A percentile compares a stretch with the other conserved stretches of the same genome.
phyloP scores from a whole-genome alignment of 345 rosid genomes.

The Geranium rotundifolium region DNA sequence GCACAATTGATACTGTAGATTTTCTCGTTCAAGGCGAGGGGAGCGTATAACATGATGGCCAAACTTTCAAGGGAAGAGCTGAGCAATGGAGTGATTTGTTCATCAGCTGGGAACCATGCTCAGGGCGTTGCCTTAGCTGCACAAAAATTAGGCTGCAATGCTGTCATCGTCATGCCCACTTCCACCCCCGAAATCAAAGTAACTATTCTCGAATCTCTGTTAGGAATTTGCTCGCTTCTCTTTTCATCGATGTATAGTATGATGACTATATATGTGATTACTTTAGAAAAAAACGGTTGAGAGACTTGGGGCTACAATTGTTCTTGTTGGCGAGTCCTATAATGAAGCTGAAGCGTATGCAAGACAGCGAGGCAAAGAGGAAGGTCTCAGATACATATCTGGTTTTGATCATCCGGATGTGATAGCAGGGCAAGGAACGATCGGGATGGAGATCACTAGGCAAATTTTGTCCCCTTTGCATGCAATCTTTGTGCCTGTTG shows the following conservation, averaged over 20 bases:
- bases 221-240: neutral
- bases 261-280: conserved; percentile 1
- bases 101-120: conserved; percentile 99
- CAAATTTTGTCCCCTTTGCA: conserved; percentile 63
- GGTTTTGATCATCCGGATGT: conserved; percentile 97
- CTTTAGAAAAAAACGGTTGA: conserved; percentile 77
- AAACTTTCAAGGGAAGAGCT: conserved; percentile 56
- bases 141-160: conserved; percentile 50
- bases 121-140: conserved; percentile 98
- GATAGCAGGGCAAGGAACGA: conserved; percentile 88
- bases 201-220: neutral
- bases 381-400: conserved; percentile 64
- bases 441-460: conserved; percentile 90
- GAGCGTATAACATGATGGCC: conserved; percentile 97
- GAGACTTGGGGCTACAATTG: conserved; percentile 71
- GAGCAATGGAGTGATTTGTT: conserved; percentile 76
- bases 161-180: conserved; percentile 79
- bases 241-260: conserved; percentile 1
- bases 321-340: conserved; percentile 80
- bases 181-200: conserved; percentile 98
- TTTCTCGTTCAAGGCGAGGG: conserved; percentile 93
- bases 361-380: conserved; percentile 55
- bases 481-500: conserved; percentile 93
- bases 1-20: conserved; percentile 29
- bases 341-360: conserved; percentile 86